Conservation (phyloP, 2,329 filamentous ascomycete genomes). For the Emmonsiellopsis sp. region DNA sequence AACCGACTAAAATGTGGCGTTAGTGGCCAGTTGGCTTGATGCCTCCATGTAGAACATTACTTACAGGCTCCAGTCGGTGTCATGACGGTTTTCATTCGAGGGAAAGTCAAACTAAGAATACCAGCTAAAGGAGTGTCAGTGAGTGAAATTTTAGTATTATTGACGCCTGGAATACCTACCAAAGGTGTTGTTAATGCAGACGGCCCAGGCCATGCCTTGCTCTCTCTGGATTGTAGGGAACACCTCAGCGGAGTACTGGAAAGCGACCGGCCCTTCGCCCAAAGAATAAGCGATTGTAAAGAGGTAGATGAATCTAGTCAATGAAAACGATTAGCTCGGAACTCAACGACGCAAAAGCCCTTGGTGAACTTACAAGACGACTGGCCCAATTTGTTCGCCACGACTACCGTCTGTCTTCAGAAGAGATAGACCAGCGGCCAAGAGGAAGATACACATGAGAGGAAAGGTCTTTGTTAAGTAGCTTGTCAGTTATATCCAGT, state of each 20-base stretch:
- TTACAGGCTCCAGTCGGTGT: constrained; percentile 13
- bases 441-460: constrained; percentile 26
- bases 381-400: constrained; percentile 22
- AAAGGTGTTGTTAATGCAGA: constrained; percentile 37
- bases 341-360: neutral
- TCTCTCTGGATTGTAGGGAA: constrained; percentile 27
- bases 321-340: neutral
- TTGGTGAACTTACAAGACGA: constrained; percentile 17
- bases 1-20: constrained; percentile 34
- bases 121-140: constrained; percentile 14
- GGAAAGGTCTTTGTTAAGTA: constrained; percentile 21
- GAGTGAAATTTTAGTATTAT: neutral
- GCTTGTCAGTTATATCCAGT: neutral
- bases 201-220: constrained; percentile 32
- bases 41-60: neutral
- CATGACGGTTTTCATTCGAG: constrained; percentile 23
- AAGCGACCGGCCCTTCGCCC: constrained; percentile 26
- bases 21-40: constrained; percentile 22
- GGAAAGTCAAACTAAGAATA: constrained; percentile 21
- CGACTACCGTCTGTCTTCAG: constrained; percentile 15
- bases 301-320: constrained; percentile 19
- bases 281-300: constrained; percentile 28
- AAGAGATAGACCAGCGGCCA: constrained; percentile 26
- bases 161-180: constrained; percentile 12
- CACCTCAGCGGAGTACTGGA: constrained; percentile 24